Base-by-base conservation (phyloP, 176 grass and related monocot genomes). In the Cenchrus americanus region DNA sequence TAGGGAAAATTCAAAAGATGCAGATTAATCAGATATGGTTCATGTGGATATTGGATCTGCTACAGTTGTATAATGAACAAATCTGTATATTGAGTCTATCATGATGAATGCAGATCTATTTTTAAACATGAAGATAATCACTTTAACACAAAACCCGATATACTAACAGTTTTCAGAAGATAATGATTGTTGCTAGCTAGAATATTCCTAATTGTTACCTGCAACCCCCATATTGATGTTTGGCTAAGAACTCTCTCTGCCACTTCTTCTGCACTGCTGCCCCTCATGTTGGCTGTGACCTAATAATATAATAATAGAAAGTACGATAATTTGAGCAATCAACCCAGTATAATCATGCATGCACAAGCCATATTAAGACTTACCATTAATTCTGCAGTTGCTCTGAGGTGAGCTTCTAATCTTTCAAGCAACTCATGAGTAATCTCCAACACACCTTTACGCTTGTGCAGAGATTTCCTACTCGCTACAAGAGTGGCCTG, bases 251-350 rank as follows among this genome's bases (percentile, higher is more conserved):
- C 83, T 94, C 83, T 88, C 67, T 99, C 87, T 11, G 93, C 91
- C 62, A 99, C 96, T 89, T 99, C 96, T 80, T 92, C 83, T 27
- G 96, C 93, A 77, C 87, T 95, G 73, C 78, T 87, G 19, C 91
- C 96, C 69, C 93, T 94, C 93, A 99, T 99, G 84, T 99, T 99
- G 87, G 93, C 96, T 22, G 89, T 93, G 17, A 99, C 91, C 96
- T 99, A 89, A 51, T 48, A 87, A 51, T 48, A 87, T 82, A 27
- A 71, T 30, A 87, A 86, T 54, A 50, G 13, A 65, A 85, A 82
- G 13, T 48, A 27, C 23, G 71, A n/a, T 65, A 73, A 76, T 8
- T 69, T 86, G 62, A 77, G 41, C 34, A 69, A 69, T 55, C 40
- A 87, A 83, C 8, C 17, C 0, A 21, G 47, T n/a, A 27, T 51